These are phyloP conservation scores for Suillus variegatus DNA, from an alignment of 768 basidiomycete genomes.

Conservation along the genomic window DNA sequence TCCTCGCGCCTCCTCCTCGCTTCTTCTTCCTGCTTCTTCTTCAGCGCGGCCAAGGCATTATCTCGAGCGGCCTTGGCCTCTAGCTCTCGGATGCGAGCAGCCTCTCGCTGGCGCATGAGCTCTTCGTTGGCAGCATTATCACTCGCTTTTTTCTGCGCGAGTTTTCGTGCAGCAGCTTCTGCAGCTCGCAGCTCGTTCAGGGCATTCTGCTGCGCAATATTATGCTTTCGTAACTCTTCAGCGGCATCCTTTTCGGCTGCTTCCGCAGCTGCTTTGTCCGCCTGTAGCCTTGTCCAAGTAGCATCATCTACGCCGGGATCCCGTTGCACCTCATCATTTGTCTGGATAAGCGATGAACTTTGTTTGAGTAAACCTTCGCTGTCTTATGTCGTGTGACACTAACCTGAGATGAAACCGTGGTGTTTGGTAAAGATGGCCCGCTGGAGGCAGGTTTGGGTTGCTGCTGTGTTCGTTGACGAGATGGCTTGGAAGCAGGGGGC, in stretches of 20 bases:
- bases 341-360: background rate
- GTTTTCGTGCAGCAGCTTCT: conserved; percentile 14
- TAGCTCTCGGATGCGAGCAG: conserved; percentile 29
- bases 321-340: conserved; percentile 22
- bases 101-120: conserved; percentile 47
- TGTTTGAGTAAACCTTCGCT: background rate
- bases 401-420: background rate
- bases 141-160: conserved; percentile 19
- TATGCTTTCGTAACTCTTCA: conserved; percentile 20
- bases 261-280: conserved; percentile 31
- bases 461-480: conserved; percentile 9
- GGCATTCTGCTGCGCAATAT: conserved; percentile 20
- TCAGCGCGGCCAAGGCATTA: conserved; percentile 28
- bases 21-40: conserved; percentile 40
- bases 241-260: conserved; percentile 18
- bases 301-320: conserved; percentile 57
- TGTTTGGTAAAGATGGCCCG: background rate
- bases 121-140: conserved; percentile 61
- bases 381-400: background rate
- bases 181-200: conserved; percentile 16
- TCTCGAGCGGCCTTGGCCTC: conserved; percentile 25
- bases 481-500: conserved; percentile 11
- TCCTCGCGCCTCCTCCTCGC: conserved; percentile 25
- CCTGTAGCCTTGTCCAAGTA: conserved; percentile 52
- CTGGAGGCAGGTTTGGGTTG: background rate